Percentiles rank a stretch among this genome's conserved stretches.
These are phyloP conservation scores for Gossypium arboreum DNA, from an alignment of 345 rosid genomes.

Conservation along the genomic window DNA sequence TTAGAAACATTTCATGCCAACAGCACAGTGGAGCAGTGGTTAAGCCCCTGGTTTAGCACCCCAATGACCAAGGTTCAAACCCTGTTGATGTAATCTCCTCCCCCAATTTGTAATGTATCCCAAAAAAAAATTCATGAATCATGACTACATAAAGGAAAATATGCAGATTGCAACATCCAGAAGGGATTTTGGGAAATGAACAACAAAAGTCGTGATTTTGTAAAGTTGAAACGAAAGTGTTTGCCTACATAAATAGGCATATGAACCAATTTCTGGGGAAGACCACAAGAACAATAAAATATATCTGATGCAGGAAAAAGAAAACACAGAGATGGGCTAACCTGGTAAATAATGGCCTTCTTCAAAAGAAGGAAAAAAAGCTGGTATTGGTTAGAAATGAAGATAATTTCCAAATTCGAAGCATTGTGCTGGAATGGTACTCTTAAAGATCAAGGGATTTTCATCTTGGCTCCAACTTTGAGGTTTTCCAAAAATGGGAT, in stretches of 20 bases:
- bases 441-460: not conserved
- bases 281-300: not conserved
- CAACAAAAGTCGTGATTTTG: not conserved
- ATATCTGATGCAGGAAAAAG: not conserved
- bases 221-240: not conserved
- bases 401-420: not conserved
- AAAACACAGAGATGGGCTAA: not conserved
- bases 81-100: no score
- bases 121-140: no score
- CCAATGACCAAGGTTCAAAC: no score
- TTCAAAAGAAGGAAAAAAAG: not conserved
- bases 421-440: not conserved
- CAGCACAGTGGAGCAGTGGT: no score
- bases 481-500: conserved; percentile 33
- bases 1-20: not conserved
- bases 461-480: conserved; percentile 31
- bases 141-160: not conserved
- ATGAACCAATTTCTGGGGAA: not conserved
- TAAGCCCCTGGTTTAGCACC: no score
- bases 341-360: conserved; percentile 1
- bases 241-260: not conserved
- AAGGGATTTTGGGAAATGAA: not conserved
- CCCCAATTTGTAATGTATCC: no score
- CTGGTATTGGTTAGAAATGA: not conserved
- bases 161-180: not conserved